phyloP scores from a whole-genome alignment of 2,329 filamentous ascomycete genomes.

The Mycosphaerella sp. region DNA sequence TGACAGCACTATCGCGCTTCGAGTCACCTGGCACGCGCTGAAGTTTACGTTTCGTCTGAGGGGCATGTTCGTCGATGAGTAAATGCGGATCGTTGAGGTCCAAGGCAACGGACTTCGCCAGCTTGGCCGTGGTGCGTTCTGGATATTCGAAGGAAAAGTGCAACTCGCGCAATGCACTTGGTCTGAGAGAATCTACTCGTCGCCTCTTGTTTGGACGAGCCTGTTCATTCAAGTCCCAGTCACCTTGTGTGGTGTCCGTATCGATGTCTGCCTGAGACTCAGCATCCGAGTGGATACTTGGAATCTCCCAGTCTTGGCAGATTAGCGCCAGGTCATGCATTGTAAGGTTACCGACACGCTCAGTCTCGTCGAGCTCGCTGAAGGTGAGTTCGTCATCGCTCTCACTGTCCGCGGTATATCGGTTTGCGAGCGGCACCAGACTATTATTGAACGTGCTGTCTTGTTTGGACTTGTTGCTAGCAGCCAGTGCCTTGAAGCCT shows the following conservation, averaged over 20 bases:
- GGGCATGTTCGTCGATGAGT: slow-evolving; percentile 70
- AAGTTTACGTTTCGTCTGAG: slow-evolving; percentile 52
- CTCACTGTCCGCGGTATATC: slow-evolving; percentile 45
- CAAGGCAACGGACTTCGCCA: slow-evolving; percentile 71
- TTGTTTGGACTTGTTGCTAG: slow-evolving; percentile 39
- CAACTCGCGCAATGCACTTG: slow-evolving; percentile 18
- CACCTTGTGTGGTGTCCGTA: slow-evolving; percentile 21
- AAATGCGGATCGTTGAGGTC: slow-evolving; percentile 86
- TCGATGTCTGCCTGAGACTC: slow-evolving; percentile 11
- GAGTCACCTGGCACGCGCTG: slow-evolving; percentile 46
- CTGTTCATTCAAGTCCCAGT: slow-evolving; percentile 33
- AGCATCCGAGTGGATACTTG: slow-evolving; percentile 46
- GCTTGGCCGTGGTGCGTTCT: slow-evolving; percentile 61
- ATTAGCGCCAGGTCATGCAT: slow-evolving; percentile 77
- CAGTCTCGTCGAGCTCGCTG: slow-evolving; percentile 51
- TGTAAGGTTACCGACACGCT: slow-evolving; percentile 66
- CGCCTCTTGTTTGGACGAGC: slow-evolving; percentile 57
- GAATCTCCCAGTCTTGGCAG: slow-evolving; percentile 76
- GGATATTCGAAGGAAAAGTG: slow-evolving; percentile 66
- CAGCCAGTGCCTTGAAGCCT: slow-evolving; percentile 66
- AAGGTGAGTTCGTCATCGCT: slow-evolving; percentile 45
- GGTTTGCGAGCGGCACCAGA: slow-evolving; percentile 49
- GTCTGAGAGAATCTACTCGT: slow-evolving; percentile 40
- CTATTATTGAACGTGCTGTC: slow-evolving; percentile 38
- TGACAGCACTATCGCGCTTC: slow-evolving; percentile 61